Evolutionary conservation across 371 early-diverging fungal genomes (phyloP), one percentile per base, ranked within the genome.

Genomic region (Lichtheimia ornata): DNA sequence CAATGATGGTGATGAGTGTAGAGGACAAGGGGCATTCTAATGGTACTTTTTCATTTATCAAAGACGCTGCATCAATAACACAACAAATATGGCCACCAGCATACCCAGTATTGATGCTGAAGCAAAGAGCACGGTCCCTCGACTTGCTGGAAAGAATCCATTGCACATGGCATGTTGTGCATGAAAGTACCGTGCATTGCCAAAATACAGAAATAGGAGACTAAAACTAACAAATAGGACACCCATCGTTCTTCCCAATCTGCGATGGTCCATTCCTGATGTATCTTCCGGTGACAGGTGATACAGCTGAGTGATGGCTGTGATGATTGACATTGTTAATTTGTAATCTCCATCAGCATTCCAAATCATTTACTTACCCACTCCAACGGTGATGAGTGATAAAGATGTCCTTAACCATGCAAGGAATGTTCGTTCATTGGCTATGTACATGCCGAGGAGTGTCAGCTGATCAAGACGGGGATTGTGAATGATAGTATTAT

Each of bases 391-490:
- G 30, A 87, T 81, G 54, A 89, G 65, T 2, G 88, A 79, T 20
- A 88, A 62, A 5, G 88, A 87, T 2, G 89, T 83, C 41, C 89
- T 81, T 44, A 88, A 58, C 88, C 88, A 90, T 3, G 88, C 86
- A 7, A 89, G 79, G 53, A 83, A 90, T 24, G 91, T 89, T 44
- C 91, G 77, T 65, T 90, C 91, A 62, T 90, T 90, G 41, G 91
- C 86, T 81, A 75, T 22, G 50, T 45, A 28, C 22, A 35, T 35
- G 35, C 7, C 28, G 7, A 35, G 35, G 35, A 35, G 2, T 35
- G 35, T 35, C 35, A 35, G 6, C 25, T 27, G 14, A 18, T 42
- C 42, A 66, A 14, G 4, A 9, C 35, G 35, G 5, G 11, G 11
- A 35, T 35, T 0, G 35, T 35, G 11, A 35, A 35, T 35, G 35